Conservation (phyloP, 2,329 filamentous ascomycete species). For the Bimuria novae-zelandiae region DNA sequence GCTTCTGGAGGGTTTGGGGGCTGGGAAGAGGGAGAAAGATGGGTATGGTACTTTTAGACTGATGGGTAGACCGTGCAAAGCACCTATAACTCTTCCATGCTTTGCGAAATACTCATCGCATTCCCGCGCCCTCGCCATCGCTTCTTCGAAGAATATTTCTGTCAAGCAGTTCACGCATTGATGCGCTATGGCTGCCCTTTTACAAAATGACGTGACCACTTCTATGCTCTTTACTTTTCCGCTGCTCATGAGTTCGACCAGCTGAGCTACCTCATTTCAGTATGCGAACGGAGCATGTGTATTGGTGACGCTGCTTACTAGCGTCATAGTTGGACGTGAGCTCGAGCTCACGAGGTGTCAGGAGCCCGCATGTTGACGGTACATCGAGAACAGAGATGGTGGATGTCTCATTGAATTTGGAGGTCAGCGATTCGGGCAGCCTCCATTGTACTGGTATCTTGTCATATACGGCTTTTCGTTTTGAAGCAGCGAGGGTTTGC, state of each 20-base stretch:
- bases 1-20: too few relatives aligned
- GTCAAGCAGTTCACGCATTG: conserved; percentile 58
- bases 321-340: conserved; percentile 45
- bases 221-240: conserved; percentile 41
- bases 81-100: conserved; percentile 52
- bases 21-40: too few relatives aligned
- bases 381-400: conserved; percentile 36
- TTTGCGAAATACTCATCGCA: conserved; percentile 45
- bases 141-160: conserved; percentile 51
- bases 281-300: neutral
- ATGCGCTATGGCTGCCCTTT: conserved; percentile 60
- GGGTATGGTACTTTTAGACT: conserved; percentile 53
- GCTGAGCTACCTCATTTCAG: conserved; percentile 7
- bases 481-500: conserved; percentile 35
- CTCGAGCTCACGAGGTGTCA: conserved; percentile 37
- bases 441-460: conserved; percentile 43
- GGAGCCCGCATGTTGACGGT: conserved; percentile 34
- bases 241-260: conserved; percentile 32
- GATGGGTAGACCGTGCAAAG: conserved; percentile 60
- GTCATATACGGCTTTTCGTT: conserved; percentile 28
- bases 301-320: conserved; percentile 3
- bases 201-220: conserved; percentile 59
- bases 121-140: conserved; percentile 43
- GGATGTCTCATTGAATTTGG: conserved; percentile 24
- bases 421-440: conserved; percentile 27